Evolutionary conservation across 2,329 filamentous ascomycete species (phyloP).

Genomic region (Cytospora leucostoma): DNA sequence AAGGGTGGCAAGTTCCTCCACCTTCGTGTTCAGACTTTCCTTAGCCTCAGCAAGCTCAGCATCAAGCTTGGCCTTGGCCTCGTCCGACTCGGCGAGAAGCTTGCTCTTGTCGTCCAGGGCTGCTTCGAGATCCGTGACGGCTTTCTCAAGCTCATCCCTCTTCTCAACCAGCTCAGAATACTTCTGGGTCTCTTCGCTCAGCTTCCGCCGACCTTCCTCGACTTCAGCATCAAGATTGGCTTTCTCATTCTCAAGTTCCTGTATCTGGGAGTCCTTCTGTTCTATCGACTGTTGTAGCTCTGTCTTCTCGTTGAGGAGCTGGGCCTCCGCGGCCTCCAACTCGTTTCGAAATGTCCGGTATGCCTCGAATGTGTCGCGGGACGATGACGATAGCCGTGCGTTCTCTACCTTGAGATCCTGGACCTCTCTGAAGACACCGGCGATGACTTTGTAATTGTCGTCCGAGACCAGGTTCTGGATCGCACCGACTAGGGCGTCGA

Average conservation of each 20-base stretch:
- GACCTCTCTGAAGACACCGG: constrained; percentile 38
- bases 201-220: constrained; percentile 2
- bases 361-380: constrained; percentile 38
- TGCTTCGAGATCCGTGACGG: neutral
- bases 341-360: constrained; percentile 39
- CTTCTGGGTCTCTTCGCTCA: constrained; percentile 12
- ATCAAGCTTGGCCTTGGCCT: constrained; percentile 1
- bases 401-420: constrained; percentile 38
- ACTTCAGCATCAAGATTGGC: constrained; percentile 27
- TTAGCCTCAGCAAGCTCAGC: constrained; percentile 28
- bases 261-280: constrained; percentile 20
- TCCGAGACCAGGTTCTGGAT: constrained; percentile 39
- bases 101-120: neutral
- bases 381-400: constrained; percentile 35
- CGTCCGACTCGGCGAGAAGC: neutral
- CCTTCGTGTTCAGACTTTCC: constrained; percentile 26
- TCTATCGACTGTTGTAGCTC: constrained; percentile 6
- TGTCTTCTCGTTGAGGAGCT: constrained; percentile 31
- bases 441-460: constrained; percentile 39
- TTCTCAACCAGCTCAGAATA: constrained; percentile 5
- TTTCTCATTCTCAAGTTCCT: constrained; percentile 30
- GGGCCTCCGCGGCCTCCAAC: constrained; percentile 34
- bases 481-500: constrained; percentile 39
- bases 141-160: neutral
- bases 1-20: constrained; percentile 24